A percentile compares a stretch with the other conserved stretches of the same genome.
These are phyloP conservation scores for Xylariales sp. DNA, from an alignment of 2,329 filamentous ascomycete species.

Conservation along the genomic window DNA sequence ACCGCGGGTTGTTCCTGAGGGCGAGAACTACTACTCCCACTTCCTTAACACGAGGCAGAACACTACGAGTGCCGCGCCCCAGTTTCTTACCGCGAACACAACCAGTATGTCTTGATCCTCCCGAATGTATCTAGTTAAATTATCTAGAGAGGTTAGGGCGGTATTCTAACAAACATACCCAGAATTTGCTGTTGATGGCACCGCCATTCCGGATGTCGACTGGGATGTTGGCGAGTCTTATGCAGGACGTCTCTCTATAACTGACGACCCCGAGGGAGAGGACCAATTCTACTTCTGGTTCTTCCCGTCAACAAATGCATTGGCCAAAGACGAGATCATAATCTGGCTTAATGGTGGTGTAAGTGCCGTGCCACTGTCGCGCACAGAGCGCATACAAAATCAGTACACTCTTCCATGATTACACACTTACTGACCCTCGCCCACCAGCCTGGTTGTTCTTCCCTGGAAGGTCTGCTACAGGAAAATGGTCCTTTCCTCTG, in stretches of 20 bases:
- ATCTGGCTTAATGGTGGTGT: conserved; percentile 48
- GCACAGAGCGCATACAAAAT: too few species aligned
- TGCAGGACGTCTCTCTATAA: conserved; percentile 53
- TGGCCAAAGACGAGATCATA: conserved; percentile 44
- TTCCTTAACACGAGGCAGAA: conserved; percentile 19
- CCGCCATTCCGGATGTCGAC: conserved; percentile 56
- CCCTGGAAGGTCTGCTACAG: conserved; percentile 65
- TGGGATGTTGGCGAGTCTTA: conserved; percentile 61
- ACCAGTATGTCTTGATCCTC: conserved; percentile 24
- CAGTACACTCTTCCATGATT: too few species aligned
- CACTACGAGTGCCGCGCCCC: conserved; percentile 14
- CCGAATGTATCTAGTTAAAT: too few species aligned
- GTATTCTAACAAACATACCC: background rate
- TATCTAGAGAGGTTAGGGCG: too few species aligned
- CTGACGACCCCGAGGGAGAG: conserved; percentile 31
- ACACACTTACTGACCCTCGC: too few species aligned
- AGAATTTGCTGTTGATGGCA: conserved; percentile 58
- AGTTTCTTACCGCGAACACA: conserved; percentile 23
- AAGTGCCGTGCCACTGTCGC: too few species aligned
- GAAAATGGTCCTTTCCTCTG: conserved; percentile 74
- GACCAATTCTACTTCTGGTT: conserved; percentile 54
- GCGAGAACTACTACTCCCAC: conserved; percentile 11
- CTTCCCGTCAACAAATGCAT: conserved; percentile 43
- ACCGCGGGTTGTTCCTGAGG: conserved; percentile 1
- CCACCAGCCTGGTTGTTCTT: conserved; percentile 54